A percentile compares a stretch with the other conserved stretches of the same genome.
Conservation (phyloP, 768 basidiomycete genomes). For the Tulasnella sp. region DNA sequence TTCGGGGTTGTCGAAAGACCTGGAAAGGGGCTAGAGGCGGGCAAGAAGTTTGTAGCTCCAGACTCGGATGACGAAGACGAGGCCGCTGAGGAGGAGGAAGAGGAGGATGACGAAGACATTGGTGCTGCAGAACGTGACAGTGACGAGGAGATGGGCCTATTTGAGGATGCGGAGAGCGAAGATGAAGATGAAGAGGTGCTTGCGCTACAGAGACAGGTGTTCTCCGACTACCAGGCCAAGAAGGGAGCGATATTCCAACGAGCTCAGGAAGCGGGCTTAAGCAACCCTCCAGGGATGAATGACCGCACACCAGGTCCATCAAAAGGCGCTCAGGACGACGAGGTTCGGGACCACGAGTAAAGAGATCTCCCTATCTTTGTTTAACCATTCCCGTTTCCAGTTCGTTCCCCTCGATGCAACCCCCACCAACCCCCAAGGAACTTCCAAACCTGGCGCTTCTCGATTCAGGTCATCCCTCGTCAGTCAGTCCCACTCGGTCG, state of each 20-base stretch:
- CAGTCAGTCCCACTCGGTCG: not conserved
- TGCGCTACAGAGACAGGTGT: not conserved
- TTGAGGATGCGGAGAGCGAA: not conserved
- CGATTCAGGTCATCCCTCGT: not conserved
- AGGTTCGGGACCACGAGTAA: not conserved
- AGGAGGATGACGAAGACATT: not conserved
- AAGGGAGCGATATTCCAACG: not conserved
- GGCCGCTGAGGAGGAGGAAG: not conserved
- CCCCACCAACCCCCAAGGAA: not conserved
- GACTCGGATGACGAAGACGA: slow-evolving; percentile 11
- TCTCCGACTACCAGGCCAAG: not conserved
- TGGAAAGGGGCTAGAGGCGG: not conserved
- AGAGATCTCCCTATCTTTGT: not conserved
- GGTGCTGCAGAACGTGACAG: not conserved
- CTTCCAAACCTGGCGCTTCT: not conserved
- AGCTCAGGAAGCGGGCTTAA: not conserved
- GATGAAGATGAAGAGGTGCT: not conserved
- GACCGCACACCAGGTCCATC: not conserved
- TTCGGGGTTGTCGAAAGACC: not conserved
- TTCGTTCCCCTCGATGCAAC: slow-evolving; percentile 7
- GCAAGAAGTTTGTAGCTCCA: not conserved
- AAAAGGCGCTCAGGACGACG: not conserved
- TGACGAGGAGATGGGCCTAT: not conserved
- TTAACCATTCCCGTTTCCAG: not conserved
- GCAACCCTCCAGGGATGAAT: not conserved